Evolutionary conservation across 306 rosid species (phyloP), one percentile per base, ranked within the genome.

Genomic region (Psophocarpus tetragonolobus): DNA sequence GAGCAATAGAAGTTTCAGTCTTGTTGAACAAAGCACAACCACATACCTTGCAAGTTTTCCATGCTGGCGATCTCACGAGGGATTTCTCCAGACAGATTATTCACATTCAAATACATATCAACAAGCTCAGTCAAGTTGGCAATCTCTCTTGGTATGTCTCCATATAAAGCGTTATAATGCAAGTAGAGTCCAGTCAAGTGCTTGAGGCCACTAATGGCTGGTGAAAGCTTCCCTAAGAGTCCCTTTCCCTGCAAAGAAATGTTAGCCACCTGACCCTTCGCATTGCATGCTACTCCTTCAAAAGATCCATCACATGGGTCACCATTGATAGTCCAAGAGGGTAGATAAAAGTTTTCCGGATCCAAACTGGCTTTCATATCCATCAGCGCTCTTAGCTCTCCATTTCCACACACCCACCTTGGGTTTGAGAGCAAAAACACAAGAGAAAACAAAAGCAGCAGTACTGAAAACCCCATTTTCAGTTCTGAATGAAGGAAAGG

Each of bases 51-150:
- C 79, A 92, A 82, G 78, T 71, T 84, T 71, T 80, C 79, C 90
- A 87, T 81, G 58, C 35, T 81, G 33, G 88, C 79, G 33, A 92
- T 81, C 83, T 87, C 86, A 0, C 85, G 65, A 38, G 96, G 97
- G 75, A 92, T 90, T 74, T 77, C 78, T 0, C 97, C 97, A 21
- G 96, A 84, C 1, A 92, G 81, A 72, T 90, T 79, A 51, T 92
- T 92, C 18, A 92, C 92, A 81, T 90, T 92, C 84, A 92, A 84
- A 58, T 92, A 92, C 88, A 92, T 81, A 48, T 92, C 97, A 80
- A 38, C 80, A 17, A 92, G 85, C 57, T 80, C 29, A 65, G 83
- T 87, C 91, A 92, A 75, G 85, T 84, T 84, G 2, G 88, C 65
- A 74, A 92, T 60, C 75, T 90, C 91, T 38, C 50, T 83, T 1